Evolutionary conservation across 352 stramenopile species (phyloP), one percentile per base, ranked within the genome.

Genomic region (Globisporangium nodosum): DNA sequence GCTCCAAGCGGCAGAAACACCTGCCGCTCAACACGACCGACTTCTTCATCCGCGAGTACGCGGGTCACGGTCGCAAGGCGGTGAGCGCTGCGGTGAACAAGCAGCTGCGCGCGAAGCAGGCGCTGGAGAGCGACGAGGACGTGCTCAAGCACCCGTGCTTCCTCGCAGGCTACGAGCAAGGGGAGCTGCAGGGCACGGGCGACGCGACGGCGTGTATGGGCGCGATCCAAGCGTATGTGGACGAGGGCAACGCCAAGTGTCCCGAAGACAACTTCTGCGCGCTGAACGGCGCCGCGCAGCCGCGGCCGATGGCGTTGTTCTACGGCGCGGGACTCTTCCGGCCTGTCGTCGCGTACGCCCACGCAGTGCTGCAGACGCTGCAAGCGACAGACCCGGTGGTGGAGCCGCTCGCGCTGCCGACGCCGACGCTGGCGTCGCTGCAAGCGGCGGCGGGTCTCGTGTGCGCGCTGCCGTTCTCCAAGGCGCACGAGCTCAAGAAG

Each of bases 11-110:
- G 20, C 69, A 81, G 54, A 79, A 81, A 58, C 69, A 85, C n/a
- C 71, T 76, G 21, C 68, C 76, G 27, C 71, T 92, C 47, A 88
- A 90, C 51, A 72, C 58, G 20, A 86, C 64, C 21, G 82, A 92
- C 45, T 88, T 92, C 40, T 88, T 85, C 68, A 64, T 68, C 5
- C 76, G 67, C 18, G 72, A 80, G 50, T 85, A 82, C 54, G 7
- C 55, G 3, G 76, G 75, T 43, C 78, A 76, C 37, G 78, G 74
- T 6, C 68, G 69, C 46, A 46, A 63, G 3, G 57, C 45, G 0
- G 13, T 76, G 16, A 47, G 58, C 2, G 54, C 68, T 18, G 58
- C 68, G 1, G 47, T 85, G 31, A 66, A 69, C 49, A 68, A 72
- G 52, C 60, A 77, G 42, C 61, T 77, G 33, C 52, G 60, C 27